Base-by-base conservation (phyloP, 441 rosid species). In the Brassica balearica region DNA sequence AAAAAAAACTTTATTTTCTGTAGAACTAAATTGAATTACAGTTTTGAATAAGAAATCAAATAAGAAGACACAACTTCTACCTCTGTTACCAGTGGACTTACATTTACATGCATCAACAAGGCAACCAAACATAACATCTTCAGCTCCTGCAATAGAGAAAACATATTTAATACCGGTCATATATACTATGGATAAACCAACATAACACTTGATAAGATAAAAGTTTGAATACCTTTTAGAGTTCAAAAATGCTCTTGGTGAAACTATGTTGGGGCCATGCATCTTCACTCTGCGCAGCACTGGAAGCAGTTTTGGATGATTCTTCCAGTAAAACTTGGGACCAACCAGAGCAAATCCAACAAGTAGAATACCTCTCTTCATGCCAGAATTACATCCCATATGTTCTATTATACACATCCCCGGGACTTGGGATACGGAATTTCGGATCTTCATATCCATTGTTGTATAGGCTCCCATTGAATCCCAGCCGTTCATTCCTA, bases 401-500 rank as follows among this genome's bases (percentile, higher is more conserved):
- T 65, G 95, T 88, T 82, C 96, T 85, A 83, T 84, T 89, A 75
- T 91, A 92, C 61, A 92, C 75, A 82, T 92, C 89, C 19, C 92
- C 92, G 6, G 96, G 91, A 74, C 84, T 86, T 32, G 98, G 86
- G 82, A 89, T 87, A 84, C 87, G 84, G 75, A 74, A 89, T 82
- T 90, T 92, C 8, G 94, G 78, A 72, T 90, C 98, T 72, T 95
- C 99, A 73, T 87, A 95, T 32, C 95, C 94, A 15, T 68, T 59
- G 77, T 85, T 79, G 58, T 68, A 74, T 6, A 69, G 79, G 68
- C 71, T 82, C 77, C 90, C 92, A 81, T 85, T 89, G 38, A 77
- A 81, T 22, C 97, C 98, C 76, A 88, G 75, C 76, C 97, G 87
- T 83, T 92, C 97, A 61, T 92, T 92, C 74, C 93, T 87, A 20